Evolutionary conservation across 371 early-diverging fungal genomes (phyloP), one percentile per base, ranked within the genome.

Genomic region (Parasitella parasitica): DNA sequence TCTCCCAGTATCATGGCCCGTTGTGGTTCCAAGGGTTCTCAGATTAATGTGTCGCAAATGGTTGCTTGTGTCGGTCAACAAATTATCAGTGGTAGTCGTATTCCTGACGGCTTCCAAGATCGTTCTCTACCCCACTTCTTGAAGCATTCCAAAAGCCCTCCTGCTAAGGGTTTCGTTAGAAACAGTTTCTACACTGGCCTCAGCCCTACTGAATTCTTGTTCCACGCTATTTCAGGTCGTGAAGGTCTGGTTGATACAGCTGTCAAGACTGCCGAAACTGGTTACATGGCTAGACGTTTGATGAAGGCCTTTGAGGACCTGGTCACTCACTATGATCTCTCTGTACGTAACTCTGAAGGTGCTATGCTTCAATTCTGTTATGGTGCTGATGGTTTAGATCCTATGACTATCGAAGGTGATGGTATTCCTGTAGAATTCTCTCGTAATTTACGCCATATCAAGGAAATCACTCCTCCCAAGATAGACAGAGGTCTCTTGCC

Each of bases 211-310:
- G 99, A 99, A 73, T 99, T 99, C 74, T 86, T 99, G 61, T 99
- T 99, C 89, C 99, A 99, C 84, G 99, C 99, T 61, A 95, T 97
- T 18, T 95, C 97, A 58, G 99, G 99, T 73, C 94, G 99, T 83
- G 99, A 99, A 89, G 99, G 99, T 80, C 82, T 99, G 63, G 98
- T 99, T 56, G 99, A 99, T 82, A 99, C 99, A 5, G 99, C 99
- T 58, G 99, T 99, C 73, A 93, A 94, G 72, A 99, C 99, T 32
- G 99, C 99, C 28, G 99, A 99, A 81, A 99, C 99, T 0, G 99
- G 99, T 64, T 99, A 99, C 72, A 98, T 99, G 97, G 97, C 97
- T 78, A 86, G 99, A 61, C 93, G 99, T 76, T 80, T 99, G 61
- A 97, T 99, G 94, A 99, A 99, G 86, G 97, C 98, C 0, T 84